Evolutionary conservation across 768 basidiomycete species (phyloP).

Genomic region (Fibroporia radiculosa): DNA sequence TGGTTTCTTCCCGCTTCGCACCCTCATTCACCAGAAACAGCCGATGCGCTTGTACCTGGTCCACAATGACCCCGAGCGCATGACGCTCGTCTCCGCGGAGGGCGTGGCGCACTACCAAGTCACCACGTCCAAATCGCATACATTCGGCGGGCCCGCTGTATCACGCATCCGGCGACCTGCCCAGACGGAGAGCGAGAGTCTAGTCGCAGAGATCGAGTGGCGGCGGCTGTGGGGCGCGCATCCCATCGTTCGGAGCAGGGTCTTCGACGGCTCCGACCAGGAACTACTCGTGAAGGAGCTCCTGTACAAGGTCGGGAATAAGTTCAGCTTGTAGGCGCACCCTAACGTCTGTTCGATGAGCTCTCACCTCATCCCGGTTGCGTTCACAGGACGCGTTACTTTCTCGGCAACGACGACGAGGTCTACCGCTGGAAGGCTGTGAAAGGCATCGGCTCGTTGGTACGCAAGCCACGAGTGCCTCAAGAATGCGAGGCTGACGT

Average conservation of each 20-base stretch:
- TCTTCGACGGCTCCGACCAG: constrained; percentile 24
- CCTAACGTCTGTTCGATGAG: not conserved
- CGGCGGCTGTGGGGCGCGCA: constrained; percentile 27
- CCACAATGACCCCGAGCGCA: constrained; percentile 42
- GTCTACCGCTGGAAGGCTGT: constrained; percentile 44
- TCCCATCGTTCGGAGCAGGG: constrained; percentile 34
- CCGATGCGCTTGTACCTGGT: constrained; percentile 46
- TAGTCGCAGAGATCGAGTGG: constrained; percentile 47
- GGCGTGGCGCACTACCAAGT: constrained; percentile 45
- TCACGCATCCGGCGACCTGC: constrained; percentile 35
- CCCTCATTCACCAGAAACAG: not conserved
- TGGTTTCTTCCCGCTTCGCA: not conserved
- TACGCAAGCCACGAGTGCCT: constrained; percentile 19
- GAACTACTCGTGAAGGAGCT: constrained; percentile 30
- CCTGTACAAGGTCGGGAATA: constrained; percentile 32
- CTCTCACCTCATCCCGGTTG: not conserved
- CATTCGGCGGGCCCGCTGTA: constrained; percentile 24
- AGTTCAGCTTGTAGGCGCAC: constrained; percentile 33
- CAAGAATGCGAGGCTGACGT: not conserved
- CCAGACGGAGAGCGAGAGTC: constrained; percentile 28
- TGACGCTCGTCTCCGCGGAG: constrained; percentile 41
- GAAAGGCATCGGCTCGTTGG: constrained; percentile 33
- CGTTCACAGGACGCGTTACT: constrained; percentile 36
- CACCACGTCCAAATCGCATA: constrained; percentile 27
- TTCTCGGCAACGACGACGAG: constrained; percentile 39